Evolutionary conservation across 768 basidiomycete genomes (phyloP), one percentile per base, ranked within the genome.

Genomic region (Phanerochaete carnosa): DNA sequence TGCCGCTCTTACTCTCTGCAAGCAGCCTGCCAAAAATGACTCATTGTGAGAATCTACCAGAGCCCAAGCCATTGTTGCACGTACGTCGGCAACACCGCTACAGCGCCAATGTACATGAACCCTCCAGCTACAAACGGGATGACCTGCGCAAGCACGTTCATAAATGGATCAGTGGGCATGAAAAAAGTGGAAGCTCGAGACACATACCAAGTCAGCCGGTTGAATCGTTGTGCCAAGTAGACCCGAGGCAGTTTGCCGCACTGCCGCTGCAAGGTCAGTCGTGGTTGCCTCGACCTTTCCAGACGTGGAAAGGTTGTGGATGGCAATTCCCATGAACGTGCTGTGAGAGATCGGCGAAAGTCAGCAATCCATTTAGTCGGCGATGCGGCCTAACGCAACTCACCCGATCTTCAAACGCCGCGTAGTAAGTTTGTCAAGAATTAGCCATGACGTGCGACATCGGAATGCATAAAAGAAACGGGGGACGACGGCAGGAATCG

Each of bases 101-200:
- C 94, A 30, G 92, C 91, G 28, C 93, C 94, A 69, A 96, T 95
- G 75, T 95, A 95, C 68, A 96, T 77, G 77, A 95, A 97, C 19
- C 93, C 93, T 64, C 92, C 92, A 33, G 92, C 92, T 47, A 93
- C 92, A 70, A 92, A 92, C 16, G 92, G 91, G 64, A 94, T 92
- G 49, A 94, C 90, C 91, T 93, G 66, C 65, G 62, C 58, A 32
- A 8, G 59, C 59, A 60, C 59, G 59, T 60, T 60, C 53, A 53
- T 13, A n/a, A 13, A 26, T 63, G 66, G 58, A 43, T 53, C 55
- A 29, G 57, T 68, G 66, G 32, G 32, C 13, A 13, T 22, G 19
- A 12, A 53, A 23, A 35, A 26, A 35, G 49, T 8, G 54, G 22
- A 52, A 35, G 56, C 46, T 23, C 59, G 49, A 66, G 50, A 56